Conservation (phyloP, 495 filamentous ascomycete genomes). For the Baudoinia panamericana region DNA sequence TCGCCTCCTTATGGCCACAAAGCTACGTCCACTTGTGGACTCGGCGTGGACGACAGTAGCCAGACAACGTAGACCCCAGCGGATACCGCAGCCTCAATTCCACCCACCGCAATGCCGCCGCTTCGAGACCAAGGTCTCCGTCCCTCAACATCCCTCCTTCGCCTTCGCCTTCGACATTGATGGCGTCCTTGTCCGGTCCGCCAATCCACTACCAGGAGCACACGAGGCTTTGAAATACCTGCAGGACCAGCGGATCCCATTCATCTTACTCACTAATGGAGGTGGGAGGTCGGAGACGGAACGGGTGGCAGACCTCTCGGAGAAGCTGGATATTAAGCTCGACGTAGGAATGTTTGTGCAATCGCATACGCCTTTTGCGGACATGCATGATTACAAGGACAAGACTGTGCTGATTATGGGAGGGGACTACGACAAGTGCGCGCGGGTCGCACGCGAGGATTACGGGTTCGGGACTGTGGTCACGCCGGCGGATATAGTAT, state of each 20-base stretch:
- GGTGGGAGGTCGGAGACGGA: slow-evolving; percentile 66
- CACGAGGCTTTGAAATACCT: slow-evolving; percentile 59
- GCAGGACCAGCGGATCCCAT: slow-evolving; percentile 57
- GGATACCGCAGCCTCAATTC: no score
- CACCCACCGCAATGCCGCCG: slow-evolving; percentile 5
- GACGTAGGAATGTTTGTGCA: slow-evolving; percentile 60
- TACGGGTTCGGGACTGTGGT: slow-evolving; percentile 83
- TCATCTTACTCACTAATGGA: slow-evolving; percentile 80
- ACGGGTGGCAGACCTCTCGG: slow-evolving; percentile 55
- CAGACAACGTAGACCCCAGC: no score
- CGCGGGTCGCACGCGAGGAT: slow-evolving; percentile 52
- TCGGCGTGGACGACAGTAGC: no score
- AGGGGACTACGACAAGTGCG: slow-evolving; percentile 63
- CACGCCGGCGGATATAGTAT: slow-evolving; percentile 71
- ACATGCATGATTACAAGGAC: slow-evolving; percentile 43
- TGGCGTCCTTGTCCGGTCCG: slow-evolving; percentile 82
- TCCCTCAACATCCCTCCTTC: slow-evolving; percentile 41
- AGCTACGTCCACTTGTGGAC: no score
- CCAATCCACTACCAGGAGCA: slow-evolving; percentile 68
- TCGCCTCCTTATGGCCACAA: no score
- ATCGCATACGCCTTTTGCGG: slow-evolving; percentile 69
- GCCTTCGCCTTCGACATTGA: slow-evolving; percentile 91
- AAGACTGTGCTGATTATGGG: slow-evolving; percentile 73
- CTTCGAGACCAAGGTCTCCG: slow-evolving; percentile 13
- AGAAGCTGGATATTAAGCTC: slow-evolving; percentile 46